These are phyloP conservation scores for Ophiostoma australiae DNA, from an alignment of 2,329 filamentous ascomycete species.

Conservation along the genomic window DNA sequence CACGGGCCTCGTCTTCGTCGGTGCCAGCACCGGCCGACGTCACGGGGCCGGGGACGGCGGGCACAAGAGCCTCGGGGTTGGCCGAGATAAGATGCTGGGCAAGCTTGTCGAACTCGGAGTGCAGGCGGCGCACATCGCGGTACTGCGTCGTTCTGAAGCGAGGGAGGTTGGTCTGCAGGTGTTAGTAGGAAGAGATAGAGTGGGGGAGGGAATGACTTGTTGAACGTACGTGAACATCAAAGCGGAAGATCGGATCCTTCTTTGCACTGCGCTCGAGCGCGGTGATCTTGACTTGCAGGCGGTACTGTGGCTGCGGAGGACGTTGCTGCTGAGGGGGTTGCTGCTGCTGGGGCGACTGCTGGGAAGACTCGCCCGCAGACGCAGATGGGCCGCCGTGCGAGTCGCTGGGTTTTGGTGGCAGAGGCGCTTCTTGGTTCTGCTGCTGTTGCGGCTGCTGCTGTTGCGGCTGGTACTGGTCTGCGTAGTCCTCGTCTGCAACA, in stretches of 20 bases:
- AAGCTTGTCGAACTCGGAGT: slow-evolving; percentile 95
- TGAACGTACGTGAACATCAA: slow-evolving; percentile 83
- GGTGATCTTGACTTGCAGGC: slow-evolving; percentile 91
- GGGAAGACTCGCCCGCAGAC: not conserved
- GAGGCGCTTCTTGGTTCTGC: slow-evolving; percentile 22
- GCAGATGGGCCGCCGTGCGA: not conserved
- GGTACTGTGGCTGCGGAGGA: slow-evolving; percentile 58
- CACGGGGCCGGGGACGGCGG: slow-evolving; percentile 87
- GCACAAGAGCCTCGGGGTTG: slow-evolving; percentile 93
- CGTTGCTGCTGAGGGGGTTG: slow-evolving; percentile 35
- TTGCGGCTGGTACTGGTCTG: slow-evolving; percentile 29
- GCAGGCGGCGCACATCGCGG: slow-evolving; percentile 89
- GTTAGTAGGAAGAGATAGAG: not conserved
- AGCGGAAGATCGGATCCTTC: slow-evolving; percentile 90
- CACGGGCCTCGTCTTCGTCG: slow-evolving; percentile 85
- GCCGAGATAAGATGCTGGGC: slow-evolving; percentile 92
- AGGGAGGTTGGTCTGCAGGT: slow-evolving; percentile 86
- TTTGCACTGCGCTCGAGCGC: slow-evolving; percentile 87
- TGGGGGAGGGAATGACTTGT: no score
- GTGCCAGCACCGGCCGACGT: slow-evolving; percentile 93
- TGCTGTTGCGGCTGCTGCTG: slow-evolving; percentile 29
- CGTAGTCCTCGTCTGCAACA: slow-evolving; percentile 31
- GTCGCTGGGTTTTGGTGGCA: slow-evolving; percentile 17
- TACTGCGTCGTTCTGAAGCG: slow-evolving; percentile 98
- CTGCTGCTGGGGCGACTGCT: slow-evolving; percentile 16